phyloP scores from a whole-genome alignment of 768 basidiomycete species.

The Calvatia gigantea region DNA sequence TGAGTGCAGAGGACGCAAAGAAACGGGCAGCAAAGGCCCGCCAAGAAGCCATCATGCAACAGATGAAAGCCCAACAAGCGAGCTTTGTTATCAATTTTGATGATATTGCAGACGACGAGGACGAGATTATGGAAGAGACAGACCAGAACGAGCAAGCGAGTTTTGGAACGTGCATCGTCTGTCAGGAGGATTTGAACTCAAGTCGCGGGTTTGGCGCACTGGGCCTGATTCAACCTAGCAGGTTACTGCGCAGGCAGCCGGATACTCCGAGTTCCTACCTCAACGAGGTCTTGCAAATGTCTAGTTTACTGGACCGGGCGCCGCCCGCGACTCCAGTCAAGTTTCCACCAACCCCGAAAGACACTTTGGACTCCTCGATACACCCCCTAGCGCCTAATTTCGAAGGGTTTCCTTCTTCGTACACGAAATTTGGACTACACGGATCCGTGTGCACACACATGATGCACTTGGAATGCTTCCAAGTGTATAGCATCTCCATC shows the following conservation, averaged over 20 bases:
- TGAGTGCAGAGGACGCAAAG: conserved; percentile 65
- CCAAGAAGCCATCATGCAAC: conserved; percentile 92
- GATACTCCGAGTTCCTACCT: conserved; percentile 62
- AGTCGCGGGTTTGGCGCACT: conserved; percentile 78
- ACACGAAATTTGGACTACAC: conserved; percentile 82
- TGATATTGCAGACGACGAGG: conserved; percentile 66
- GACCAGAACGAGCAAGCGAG: conserved; percentile 42
- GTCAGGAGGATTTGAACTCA: conserved; percentile 86
- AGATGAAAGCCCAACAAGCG: conserved; percentile 92
- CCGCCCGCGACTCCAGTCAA: conserved; percentile 21
- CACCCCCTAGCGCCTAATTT: conserved; percentile 45
- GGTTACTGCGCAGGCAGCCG: conserved; percentile 75
- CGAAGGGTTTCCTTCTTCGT: conserved; percentile 67
- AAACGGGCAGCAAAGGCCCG: conserved; percentile 84
- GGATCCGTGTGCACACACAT: conserved; percentile 91
- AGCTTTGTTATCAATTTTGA: conserved; percentile 80
- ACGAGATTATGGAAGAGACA: conserved; percentile 54
- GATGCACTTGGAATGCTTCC: conserved; percentile 97
- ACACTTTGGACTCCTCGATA: conserved; percentile 43
- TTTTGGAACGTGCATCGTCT: conserved; percentile 95
- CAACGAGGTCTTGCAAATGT: conserved; percentile 67
- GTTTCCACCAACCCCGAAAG: conserved; percentile 52
- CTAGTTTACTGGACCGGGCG: conserved; percentile 62
- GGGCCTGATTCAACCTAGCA: conserved; percentile 84
- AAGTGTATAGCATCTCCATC: conserved; percentile 83